These are phyloP conservation scores for Monascus ruber DNA, from an alignment of 2,329 filamentous ascomycete genomes.

Conservation along the genomic window DNA sequence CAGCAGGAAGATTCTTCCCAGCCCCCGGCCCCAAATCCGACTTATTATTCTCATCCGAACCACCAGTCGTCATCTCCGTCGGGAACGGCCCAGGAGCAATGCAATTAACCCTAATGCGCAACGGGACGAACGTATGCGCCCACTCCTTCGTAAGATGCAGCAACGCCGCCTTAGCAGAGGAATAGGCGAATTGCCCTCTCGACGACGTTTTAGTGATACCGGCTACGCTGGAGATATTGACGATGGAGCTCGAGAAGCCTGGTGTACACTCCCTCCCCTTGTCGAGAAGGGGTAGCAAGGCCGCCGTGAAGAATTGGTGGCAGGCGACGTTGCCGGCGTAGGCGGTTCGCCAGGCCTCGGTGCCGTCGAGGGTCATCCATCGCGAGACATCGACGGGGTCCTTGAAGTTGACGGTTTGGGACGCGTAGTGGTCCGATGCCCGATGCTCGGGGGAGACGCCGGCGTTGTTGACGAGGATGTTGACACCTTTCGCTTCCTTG, in stretches of 20 bases:
- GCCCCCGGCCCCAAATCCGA: conserved; percentile 42
- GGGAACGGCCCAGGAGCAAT: conserved; percentile 49
- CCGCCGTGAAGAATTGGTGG: conserved; percentile 43
- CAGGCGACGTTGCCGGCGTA: conserved; percentile 42
- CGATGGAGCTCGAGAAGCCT: conserved; percentile 39
- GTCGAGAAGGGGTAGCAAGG: conserved; percentile 43
- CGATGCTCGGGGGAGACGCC: conserved; percentile 41
- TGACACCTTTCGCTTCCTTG: conserved; percentile 42
- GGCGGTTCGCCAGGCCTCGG: conserved; percentile 38
- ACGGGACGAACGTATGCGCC: conserved; percentile 41
- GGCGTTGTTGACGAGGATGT: conserved; percentile 30
- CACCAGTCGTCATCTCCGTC: conserved; percentile 46
- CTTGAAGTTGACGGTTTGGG: conserved; percentile 5
- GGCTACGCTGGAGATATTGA: conserved; percentile 44
- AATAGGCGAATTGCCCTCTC: conserved; percentile 43
- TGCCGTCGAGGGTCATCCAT: conserved; percentile 9
- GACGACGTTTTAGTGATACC: conserved; percentile 41
- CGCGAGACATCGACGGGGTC: conserved; percentile 4
- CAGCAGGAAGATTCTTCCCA: conserved; percentile 37
- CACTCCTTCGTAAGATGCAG: conserved; percentile 47
- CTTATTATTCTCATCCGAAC: conserved; percentile 44
- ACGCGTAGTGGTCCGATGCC: conserved; percentile 34
- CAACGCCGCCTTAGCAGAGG: conserved; percentile 36
- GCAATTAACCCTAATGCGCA: conserved; percentile 47
- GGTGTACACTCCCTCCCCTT: conserved; percentile 36